Base-by-base conservation (phyloP, 2,329 filamentous ascomycete species). In the Polytolypa hystricis region DNA sequence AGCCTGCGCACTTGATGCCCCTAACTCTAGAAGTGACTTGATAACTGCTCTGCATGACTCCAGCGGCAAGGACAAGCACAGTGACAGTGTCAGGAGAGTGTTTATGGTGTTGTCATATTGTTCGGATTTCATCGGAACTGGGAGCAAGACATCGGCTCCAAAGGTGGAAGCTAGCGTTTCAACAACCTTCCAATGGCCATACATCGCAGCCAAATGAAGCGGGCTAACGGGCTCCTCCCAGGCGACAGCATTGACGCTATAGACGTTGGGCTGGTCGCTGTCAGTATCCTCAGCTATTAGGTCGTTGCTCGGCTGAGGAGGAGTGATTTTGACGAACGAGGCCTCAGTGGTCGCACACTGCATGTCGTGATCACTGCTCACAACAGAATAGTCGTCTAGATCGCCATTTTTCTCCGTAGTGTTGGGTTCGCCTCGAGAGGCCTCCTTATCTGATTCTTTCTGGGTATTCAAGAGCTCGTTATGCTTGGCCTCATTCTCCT, bases 151-250 rank as follows among this genome's bases (percentile, higher is more conserved):
- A 54, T 93, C 84, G 4, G 84, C 83, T 5, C 83, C 85, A 50
- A 84, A 91, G 1, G 70, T 70, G 30, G 77, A 66, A 35, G 82
- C 80, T 5, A 93, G 70, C 16, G 75, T 57, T 39, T 78, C 73
- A 10, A 89, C 81, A 8, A 77, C 72, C 3, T 80, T 70, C 17
- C 72, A 64, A 45, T 89, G 78, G 0, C 83, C 84, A 41, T 75
- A 73, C 1, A 83, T 55, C 42, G 93, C 85, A 5, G 85, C 85
- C 18, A 86, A 69, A 54, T 93, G 85, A 4, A 93, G 66, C 1
- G 85, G 76, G 9, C 80, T 81, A 39, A 77, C 74, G 4, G 78
- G 75, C 4, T 69, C 72, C 48, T 93, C 84, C 85, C 85, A 93
- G 1, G 83, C 75, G 1, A 81, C 72, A 45, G 93, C 38, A 16